Percentiles rank a stretch among this genome's conserved stretches.
These are phyloP conservation scores for Neurospora intermedia DNA, from an alignment of 495 filamentous ascomycete species.

Conservation along the genomic window DNA sequence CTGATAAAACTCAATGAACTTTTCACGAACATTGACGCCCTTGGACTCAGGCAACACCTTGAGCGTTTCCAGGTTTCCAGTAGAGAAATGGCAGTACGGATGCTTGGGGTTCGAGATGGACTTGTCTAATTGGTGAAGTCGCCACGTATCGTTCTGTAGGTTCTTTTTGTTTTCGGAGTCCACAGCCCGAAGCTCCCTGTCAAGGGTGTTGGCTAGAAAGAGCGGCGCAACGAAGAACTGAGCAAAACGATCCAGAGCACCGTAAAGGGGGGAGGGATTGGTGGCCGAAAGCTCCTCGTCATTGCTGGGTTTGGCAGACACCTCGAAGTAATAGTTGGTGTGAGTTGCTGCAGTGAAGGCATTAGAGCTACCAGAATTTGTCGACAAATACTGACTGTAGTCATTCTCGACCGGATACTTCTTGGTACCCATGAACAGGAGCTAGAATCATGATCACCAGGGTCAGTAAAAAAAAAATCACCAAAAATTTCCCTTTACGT, in stretches of 20 bases:
- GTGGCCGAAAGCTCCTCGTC: constrained; percentile 38
- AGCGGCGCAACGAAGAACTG: constrained; percentile 95
- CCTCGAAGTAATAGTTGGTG: constrained; percentile 97
- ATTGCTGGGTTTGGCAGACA: constrained; percentile 59
- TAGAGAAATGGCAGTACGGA: constrained; percentile 94
- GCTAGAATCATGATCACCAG: constrained; percentile 33
- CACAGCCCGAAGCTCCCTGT: constrained; percentile 84
- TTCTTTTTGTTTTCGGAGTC: constrained; percentile 99
- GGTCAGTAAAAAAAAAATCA: constrained; percentile 9
- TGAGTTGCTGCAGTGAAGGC: constrained; percentile 89
- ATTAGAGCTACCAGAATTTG: constrained; percentile 85
- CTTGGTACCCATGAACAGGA: constrained; percentile 97
- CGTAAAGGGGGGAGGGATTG: constrained; percentile 68
- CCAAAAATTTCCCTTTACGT: not conserved
- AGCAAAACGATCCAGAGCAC: constrained; percentile 88
- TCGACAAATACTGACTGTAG: constrained; percentile 85
- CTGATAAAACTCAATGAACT: constrained; percentile 90
- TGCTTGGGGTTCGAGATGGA: constrained; percentile 81
- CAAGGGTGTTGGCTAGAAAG: constrained; percentile 80
- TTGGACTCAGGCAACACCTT: constrained; percentile 72
- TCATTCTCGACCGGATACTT: constrained; percentile 97
- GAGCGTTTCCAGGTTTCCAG: constrained; percentile 81
- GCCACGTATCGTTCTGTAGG: constrained; percentile 89
- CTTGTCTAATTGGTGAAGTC: constrained; percentile 84
- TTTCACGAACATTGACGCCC: constrained; percentile 79